Base-by-base conservation (phyloP, 331 rosid genomes). In the Pyracantha coccinea region DNA sequence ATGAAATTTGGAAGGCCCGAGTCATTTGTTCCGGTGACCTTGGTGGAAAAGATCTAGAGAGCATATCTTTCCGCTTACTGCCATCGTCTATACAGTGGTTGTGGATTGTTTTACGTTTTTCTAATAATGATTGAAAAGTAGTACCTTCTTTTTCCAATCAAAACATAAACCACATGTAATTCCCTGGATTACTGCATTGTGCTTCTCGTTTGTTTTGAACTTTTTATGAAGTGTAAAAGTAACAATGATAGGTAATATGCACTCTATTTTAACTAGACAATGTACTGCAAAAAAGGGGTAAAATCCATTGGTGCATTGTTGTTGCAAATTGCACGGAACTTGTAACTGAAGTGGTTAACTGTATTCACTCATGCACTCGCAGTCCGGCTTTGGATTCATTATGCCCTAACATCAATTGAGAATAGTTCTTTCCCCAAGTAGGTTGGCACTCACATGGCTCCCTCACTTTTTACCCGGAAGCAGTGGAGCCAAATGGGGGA, bases 401-500 rank as follows among this genome's bases (percentile, higher is more conserved):
- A 41, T 41, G 47, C 47, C 0, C 47, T 41, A 35, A 38, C 44
- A 41, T 1, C 47, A 41, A 41, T 58, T 3, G 57, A 35, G 44
- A 58, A 21, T 59, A 21, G 8, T n/a, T 58, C 52, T 32, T 32
- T 55, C 53, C 10, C 20, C 7, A 32, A 14, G 54, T 21, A 0
- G 75, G 41, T 23, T 55, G 53, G 5, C 17, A 32, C 25, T 33
- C 76, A 72, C 76, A 72, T 72, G 76, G 41, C 41, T 58, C 68
- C 68, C 25, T 58, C 76, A 71, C 25, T 11, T 35, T 55, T 58
- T 58, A 16, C 55, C 64, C 41, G 7, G 62, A 23, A 21, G 54
- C 17, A 28, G 8, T 15, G 76, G 58, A 38, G 68, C 57, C 21
- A 16, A 58, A 58, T 58, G 54, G 67, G 68, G 19, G 57, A 35